These are phyloP conservation scores for Penicillium maclennaniae DNA, from an alignment of 495 filamentous ascomycete species.

Conservation along the genomic window DNA sequence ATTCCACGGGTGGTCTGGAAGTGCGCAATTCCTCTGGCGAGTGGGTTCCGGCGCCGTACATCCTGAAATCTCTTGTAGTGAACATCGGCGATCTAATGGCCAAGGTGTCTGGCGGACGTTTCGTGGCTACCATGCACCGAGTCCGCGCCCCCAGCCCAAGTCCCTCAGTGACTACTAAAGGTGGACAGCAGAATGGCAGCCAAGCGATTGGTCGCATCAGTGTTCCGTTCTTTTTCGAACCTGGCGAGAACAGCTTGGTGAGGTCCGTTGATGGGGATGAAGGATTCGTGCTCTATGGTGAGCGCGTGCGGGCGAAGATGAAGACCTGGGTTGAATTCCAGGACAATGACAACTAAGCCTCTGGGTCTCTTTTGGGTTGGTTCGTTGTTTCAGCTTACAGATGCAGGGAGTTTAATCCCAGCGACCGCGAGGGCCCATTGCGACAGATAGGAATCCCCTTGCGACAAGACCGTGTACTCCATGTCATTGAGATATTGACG, in stretches of 20 bases:
- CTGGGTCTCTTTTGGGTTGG: no score
- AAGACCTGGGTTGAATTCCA: slow-evolving; percentile 43
- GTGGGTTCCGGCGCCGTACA: slow-evolving; percentile 45
- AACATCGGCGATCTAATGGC: slow-evolving; percentile 51
- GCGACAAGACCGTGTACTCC: neutral
- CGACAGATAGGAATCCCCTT: neutral
- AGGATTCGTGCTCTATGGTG: slow-evolving; percentile 37
- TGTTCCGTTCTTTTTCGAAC: slow-evolving; percentile 51
- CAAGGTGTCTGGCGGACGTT: slow-evolving; percentile 42
- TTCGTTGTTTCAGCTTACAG: neutral
- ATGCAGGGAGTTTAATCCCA: neutral
- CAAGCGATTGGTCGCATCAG: slow-evolving; percentile 36
- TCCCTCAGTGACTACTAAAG: neutral
- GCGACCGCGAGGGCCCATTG: neutral
- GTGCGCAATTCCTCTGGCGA: slow-evolving; percentile 35
- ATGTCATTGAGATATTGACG: neutral
- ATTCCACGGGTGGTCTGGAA: slow-evolving; percentile 40
- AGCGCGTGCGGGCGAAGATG: slow-evolving; percentile 46
- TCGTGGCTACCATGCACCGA: slow-evolving; percentile 47
- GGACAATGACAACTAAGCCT: slow-evolving; percentile 1
- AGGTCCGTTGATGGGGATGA: slow-evolving; percentile 31
- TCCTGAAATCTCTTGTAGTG: slow-evolving; percentile 43
- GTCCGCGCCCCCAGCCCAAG: slow-evolving; percentile 28
- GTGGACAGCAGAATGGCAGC: slow-evolving; percentile 1
- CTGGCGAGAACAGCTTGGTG: slow-evolving; percentile 38